Conservation (phyloP, 306 rosid genomes). For the Urtica urens region DNA sequence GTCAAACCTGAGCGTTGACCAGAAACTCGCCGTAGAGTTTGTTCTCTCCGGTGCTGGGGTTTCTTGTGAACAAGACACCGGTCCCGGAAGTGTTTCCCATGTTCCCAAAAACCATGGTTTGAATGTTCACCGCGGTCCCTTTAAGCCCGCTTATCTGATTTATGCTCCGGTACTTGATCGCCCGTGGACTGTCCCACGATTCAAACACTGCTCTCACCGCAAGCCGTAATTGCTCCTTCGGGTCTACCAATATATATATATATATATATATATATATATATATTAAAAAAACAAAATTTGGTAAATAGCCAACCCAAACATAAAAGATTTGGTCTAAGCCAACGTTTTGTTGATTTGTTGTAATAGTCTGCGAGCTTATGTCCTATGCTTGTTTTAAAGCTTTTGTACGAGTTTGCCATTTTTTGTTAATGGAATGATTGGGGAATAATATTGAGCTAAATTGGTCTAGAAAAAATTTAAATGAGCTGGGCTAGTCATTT, state of each 20-base stretch:
- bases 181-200: constrained; percentile 98
- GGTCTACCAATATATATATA: constrained; percentile 81
- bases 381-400: too few relatives aligned
- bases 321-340: too few relatives aligned
- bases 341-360: too few relatives aligned
- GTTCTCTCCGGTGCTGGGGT: constrained; percentile 93
- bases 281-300: too few relatives aligned
- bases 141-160: constrained; percentile 76
- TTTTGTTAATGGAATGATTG: too few relatives aligned
- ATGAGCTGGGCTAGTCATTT: too few relatives aligned
- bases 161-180: constrained; percentile 74
- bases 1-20: constrained; percentile 89
- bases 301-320: too few relatives aligned
- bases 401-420: too few relatives aligned
- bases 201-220: constrained; percentile 86
- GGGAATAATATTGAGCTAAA: too few relatives aligned
- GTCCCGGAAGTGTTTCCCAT: constrained; percentile 97
- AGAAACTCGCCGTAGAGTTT: constrained; percentile 94
- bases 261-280: too few relatives aligned
- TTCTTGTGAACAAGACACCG: constrained; percentile 92
- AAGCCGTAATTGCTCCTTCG: constrained; percentile 68
- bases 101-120: constrained; percentile 90
- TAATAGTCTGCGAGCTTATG: too few relatives aligned
- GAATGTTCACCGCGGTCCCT: constrained; percentile 97
- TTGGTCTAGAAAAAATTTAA: too few relatives aligned